phyloP scores from a whole-genome alignment of 306 rosid genomes.

The Pyrus bretschneideri region DNA sequence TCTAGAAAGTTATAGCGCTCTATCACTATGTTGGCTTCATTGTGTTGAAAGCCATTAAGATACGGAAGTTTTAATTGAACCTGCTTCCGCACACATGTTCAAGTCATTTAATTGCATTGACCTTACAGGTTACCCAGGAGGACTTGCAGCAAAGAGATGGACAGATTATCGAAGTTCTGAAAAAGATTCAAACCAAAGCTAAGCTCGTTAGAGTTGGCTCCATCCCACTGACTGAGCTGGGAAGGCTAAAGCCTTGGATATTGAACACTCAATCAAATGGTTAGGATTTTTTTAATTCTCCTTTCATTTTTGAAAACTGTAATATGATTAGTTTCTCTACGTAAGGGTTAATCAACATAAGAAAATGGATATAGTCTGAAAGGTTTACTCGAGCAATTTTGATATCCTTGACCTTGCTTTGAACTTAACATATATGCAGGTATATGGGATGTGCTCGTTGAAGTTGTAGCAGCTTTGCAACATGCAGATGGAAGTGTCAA shows the following conservation, averaged over 20 bases:
- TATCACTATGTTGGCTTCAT: not conserved
- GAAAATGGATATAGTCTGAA: not conserved
- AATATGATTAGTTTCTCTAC: constrained; percentile 19
- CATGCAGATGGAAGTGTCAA: constrained; percentile 65
- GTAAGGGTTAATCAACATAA: not conserved
- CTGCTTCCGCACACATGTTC: not conserved
- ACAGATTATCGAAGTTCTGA: constrained; percentile 30
- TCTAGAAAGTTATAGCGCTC: not conserved
- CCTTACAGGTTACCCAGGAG: constrained; percentile 52
- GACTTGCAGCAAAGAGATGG: constrained; percentile 39
- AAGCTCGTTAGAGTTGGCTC: constrained; percentile 64
- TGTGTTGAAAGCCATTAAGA: not conserved
- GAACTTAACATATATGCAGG: constrained; percentile 37
- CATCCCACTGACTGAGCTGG: constrained; percentile 62
- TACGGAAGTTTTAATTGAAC: not conserved
- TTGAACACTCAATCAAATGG: constrained; percentile 55
- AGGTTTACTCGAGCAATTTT: not conserved
- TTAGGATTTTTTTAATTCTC: not conserved
- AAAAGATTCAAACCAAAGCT: constrained; percentile 59
- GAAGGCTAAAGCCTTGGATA: constrained; percentile 59
- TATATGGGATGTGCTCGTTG: constrained; percentile 65
- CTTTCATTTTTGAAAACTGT: not conserved
- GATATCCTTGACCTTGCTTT: too few species aligned
- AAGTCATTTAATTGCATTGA: not conserved
- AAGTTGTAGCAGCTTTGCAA: constrained; percentile 73